Conservation (phyloP, 495 filamentous ascomycete species). For the Staphylotrichum longicolle region DNA sequence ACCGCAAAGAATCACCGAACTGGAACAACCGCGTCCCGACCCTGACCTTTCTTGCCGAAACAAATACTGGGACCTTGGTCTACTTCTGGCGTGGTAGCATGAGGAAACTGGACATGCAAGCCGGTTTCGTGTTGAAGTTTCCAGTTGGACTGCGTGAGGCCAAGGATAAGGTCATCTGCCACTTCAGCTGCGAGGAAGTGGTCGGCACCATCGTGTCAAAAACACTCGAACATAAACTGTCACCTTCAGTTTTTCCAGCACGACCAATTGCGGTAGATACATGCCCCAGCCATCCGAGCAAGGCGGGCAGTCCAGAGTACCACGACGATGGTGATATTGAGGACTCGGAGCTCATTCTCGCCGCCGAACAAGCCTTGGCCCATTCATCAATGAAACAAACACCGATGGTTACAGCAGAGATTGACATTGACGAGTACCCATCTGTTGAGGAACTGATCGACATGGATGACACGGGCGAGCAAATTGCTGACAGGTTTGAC, state of each 20-base stretch:
- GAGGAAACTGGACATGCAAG: slow-evolving; percentile 57
- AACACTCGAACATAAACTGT: slow-evolving; percentile 61
- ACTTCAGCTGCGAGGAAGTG: slow-evolving; percentile 85
- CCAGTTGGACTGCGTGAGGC: slow-evolving; percentile 53
- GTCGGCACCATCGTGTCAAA: slow-evolving; percentile 72
- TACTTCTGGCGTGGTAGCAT: slow-evolving; percentile 78
- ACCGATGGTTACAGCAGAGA: slow-evolving; percentile 18
- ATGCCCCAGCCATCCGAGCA: not conserved
- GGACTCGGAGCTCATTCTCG: slow-evolving; percentile 29
- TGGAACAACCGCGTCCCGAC: slow-evolving; percentile 64
- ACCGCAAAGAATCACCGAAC: slow-evolving; percentile 57
- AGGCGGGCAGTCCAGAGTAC: slow-evolving; percentile 11
- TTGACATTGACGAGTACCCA: slow-evolving; percentile 30
- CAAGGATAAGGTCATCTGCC: slow-evolving; percentile 63
- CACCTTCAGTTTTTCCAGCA: slow-evolving; percentile 52
- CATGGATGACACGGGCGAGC: slow-evolving; percentile 10
- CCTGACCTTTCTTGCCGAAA: slow-evolving; percentile 73
- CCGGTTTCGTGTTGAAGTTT: slow-evolving; percentile 60
- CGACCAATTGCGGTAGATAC: not conserved
- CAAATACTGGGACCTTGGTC: slow-evolving; percentile 67
- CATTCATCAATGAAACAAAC: slow-evolving; percentile 1
- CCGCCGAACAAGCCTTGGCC: slow-evolving; percentile 22
- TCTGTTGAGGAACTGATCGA: slow-evolving; percentile 33
- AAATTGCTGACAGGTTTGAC: slow-evolving; percentile 41
- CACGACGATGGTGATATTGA: slow-evolving; percentile 26